These are phyloP conservation scores for Daldinia bambusicola DNA, from an alignment of 495 filamentous ascomycete species.

Conservation along the genomic window DNA sequence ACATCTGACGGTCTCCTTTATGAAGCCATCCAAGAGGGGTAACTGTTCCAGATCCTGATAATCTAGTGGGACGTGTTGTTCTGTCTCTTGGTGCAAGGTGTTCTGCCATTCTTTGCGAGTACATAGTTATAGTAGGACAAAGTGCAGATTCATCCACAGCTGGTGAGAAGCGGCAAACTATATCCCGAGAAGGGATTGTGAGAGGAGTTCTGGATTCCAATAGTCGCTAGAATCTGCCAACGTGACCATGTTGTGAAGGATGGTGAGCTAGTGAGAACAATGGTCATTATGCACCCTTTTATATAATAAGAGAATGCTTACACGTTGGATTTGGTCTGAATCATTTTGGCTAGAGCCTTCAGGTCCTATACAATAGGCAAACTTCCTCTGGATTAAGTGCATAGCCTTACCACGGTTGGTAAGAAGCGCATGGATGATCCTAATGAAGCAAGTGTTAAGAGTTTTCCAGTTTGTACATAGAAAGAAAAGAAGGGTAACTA, in stretches of 20 bases:
- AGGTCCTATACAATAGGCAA: background rate
- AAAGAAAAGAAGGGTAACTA: background rate
- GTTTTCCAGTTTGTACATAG: background rate
- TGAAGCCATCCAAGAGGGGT: constrained; percentile 2
- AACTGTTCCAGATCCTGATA: background rate
- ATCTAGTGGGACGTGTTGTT: background rate
- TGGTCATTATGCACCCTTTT: background rate
- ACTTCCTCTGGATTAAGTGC: background rate
- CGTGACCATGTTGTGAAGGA: background rate
- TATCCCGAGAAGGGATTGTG: background rate
- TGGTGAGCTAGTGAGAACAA: background rate
- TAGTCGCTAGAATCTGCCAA: background rate
- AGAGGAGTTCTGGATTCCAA: background rate
- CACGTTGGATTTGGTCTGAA: background rate
- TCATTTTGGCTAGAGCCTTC: background rate
- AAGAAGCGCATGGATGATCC: background rate
- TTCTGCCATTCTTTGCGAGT: background rate
- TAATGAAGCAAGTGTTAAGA: background rate
- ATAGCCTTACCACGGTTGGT: background rate
- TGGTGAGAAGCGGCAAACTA: background rate
- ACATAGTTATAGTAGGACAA: background rate
- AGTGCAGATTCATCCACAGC: constrained; percentile 6
- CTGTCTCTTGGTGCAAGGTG: background rate
- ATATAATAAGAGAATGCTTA: background rate
- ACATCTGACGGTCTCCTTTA: background rate